Evolutionary conservation across 768 basidiomycete genomes (phyloP).

Genomic region (Hygrophorus russula): DNA sequence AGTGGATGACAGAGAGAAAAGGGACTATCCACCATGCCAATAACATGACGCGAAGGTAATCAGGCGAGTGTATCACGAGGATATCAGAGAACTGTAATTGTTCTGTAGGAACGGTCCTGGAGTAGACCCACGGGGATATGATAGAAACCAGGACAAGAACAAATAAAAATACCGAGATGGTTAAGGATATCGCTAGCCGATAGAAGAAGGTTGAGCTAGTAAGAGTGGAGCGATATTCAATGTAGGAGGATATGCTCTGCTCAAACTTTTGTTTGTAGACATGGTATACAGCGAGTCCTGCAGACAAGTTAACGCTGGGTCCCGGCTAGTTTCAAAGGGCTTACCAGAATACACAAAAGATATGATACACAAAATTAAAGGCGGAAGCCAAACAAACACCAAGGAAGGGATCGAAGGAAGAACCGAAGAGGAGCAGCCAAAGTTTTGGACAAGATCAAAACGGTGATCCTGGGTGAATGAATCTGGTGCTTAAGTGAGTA

Average conservation of each 20-base stretch:
- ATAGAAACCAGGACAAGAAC: constrained; percentile 26
- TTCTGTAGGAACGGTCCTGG: constrained; percentile 29
- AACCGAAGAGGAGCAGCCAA: constrained; percentile 42
- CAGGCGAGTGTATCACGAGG: constrained; percentile 15
- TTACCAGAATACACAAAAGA: constrained; percentile 32
- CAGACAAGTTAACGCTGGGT: not conserved
- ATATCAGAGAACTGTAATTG: constrained; percentile 32
- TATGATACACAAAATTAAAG: constrained; percentile 28
- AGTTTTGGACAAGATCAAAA: constrained; percentile 46
- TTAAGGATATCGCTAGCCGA: constrained; percentile 36
- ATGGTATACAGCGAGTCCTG: constrained; percentile 26
- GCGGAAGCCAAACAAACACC: constrained; percentile 33
- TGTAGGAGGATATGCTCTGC: constrained; percentile 18
- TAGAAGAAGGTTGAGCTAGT: constrained; percentile 43
- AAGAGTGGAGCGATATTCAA: constrained; percentile 30
- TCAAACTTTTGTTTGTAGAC: constrained; percentile 14
- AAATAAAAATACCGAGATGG: constrained; percentile 27
- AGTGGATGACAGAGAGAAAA: constrained; percentile 25
- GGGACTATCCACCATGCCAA: constrained; percentile 31
- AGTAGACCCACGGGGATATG: constrained; percentile 13
- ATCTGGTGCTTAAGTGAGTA: constrained; percentile 24
- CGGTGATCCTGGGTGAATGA: constrained; percentile 48
- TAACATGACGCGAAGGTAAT: constrained; percentile 17
- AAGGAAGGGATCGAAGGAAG: constrained; percentile 32
- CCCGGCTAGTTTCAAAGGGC: constrained; percentile 8